These are phyloP conservation scores for Talaromyces sp. DNA, from an alignment of 2,329 filamentous ascomycete species.

Conservation along the genomic window DNA sequence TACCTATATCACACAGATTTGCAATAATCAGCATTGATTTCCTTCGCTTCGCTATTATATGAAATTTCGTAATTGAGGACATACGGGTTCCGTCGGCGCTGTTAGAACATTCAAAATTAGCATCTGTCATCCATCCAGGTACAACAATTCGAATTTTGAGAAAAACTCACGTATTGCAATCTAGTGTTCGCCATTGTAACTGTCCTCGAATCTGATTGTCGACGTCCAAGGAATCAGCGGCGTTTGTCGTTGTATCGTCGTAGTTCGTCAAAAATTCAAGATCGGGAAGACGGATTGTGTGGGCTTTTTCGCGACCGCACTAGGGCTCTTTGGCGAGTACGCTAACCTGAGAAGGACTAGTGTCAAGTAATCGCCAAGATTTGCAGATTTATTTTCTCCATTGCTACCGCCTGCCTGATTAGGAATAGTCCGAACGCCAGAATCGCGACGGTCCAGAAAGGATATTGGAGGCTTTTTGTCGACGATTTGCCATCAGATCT, in stretches of 20 bases:
- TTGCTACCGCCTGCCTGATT: conserved; percentile 32
- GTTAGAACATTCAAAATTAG: conserved; percentile 29
- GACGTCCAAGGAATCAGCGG: conserved; percentile 39
- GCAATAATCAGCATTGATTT: conserved; percentile 32
- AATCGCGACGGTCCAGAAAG: conserved; percentile 17
- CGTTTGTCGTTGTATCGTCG: conserved; percentile 42
- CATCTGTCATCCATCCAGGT: conserved; percentile 16
- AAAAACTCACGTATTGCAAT: conserved; percentile 47
- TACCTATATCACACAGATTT: conserved; percentile 58
- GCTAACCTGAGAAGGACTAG: conserved; percentile 31
- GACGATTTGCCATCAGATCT: conserved; percentile 13
- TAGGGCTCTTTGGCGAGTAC: conserved; percentile 38
- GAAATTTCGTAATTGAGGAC: conserved; percentile 37
- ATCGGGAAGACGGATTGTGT: conserved; percentile 39
- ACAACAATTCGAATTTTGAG: background rate
- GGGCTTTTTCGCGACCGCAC: conserved; percentile 38
- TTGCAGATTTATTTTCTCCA: conserved; percentile 19
- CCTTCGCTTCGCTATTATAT: background rate
- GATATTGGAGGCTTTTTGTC: conserved; percentile 9
- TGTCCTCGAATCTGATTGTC: conserved; percentile 40
- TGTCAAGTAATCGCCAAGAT: background rate
- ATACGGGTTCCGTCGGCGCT: conserved; percentile 78
- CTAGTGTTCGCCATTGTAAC: conserved; percentile 53
- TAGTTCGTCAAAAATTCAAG: conserved; percentile 40
- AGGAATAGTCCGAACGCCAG: conserved; percentile 11